Base-by-base conservation (phyloP, 768 basidiomycete genomes). In the Agaricus subrufescens region DNA sequence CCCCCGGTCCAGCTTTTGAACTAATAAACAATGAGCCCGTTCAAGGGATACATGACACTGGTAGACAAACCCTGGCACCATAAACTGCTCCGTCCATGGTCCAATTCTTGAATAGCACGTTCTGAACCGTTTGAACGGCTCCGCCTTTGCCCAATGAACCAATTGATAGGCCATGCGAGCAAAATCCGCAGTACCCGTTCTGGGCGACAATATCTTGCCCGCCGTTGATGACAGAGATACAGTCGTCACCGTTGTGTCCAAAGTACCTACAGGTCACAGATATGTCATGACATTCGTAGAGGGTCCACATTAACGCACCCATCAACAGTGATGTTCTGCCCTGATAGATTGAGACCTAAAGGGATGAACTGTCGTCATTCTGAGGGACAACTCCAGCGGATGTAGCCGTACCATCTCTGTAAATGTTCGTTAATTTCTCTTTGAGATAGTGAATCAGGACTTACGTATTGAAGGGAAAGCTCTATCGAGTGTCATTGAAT, bases 1-100 rank as follows among this genome's bases (percentile, higher is more conserved):
- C 78, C 78, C 43, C 77, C 77, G 6, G 76, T 72, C 75, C 77
- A 78, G 54, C 73, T 74, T 66, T 79, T 79, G 65, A 78, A 77
- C 73, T 73, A 45, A 2, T 26, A 19, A 51, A 8, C 15, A 23
- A 49, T 40, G 39, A 14, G 31, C 5, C n/a, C 46, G 3, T n/a
- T n/a, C 27, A 15, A 25, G 29, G 19, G 44, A 14, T 37, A n/a
- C 8, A 27, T 29, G 9, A 26, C n/a, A n/a, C 8, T 27, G 14
- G 15, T 46, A 46, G 5, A 65, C 72, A 23, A 47, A 72, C 73
- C 27, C 76, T 57, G 23, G 76, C 74, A 1, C 75, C 78, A 58
- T 79, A 79, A 4, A 79, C 74, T 8, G 76, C 76, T n/a, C 73
- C 73, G 19, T 77, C 72, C 71, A 78, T 76, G 11, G 74, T 75